Conservation (phyloP, 2,329 filamentous ascomycete species). For the Penicillium sp. region DNA sequence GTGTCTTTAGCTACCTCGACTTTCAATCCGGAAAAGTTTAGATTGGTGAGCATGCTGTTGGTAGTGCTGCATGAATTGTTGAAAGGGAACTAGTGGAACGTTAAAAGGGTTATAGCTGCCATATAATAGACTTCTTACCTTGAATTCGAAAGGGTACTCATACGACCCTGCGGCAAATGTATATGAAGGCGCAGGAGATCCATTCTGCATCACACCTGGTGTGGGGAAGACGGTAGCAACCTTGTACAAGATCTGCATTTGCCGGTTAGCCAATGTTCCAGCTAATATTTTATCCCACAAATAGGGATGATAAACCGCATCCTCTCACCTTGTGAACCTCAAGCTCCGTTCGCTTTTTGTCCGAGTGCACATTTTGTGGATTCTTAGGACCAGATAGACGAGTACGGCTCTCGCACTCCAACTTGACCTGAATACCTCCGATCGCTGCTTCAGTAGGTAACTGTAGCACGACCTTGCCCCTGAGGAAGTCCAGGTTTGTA, state of each 20-base stretch:
- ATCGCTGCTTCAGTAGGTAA: slow-evolving; percentile 45
- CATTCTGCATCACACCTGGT: slow-evolving; percentile 40
- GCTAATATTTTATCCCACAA: neutral
- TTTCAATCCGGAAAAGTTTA: slow-evolving; percentile 46
- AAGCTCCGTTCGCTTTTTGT: slow-evolving; percentile 49
- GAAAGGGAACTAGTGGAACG: slow-evolving; percentile 44
- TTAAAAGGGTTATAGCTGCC: neutral
- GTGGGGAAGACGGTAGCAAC: slow-evolving; percentile 48
- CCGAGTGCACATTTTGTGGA: slow-evolving; percentile 42
- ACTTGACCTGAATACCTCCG: slow-evolving; percentile 47
- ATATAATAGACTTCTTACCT: slow-evolving; percentile 31
- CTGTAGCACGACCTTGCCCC: slow-evolving; percentile 45
- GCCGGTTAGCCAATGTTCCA: slow-evolving; percentile 4
- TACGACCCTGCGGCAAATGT: slow-evolving; percentile 48
- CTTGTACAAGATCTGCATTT: slow-evolving; percentile 47
- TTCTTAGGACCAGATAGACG: slow-evolving; percentile 42
- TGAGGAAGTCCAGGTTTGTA: slow-evolving; percentile 50
- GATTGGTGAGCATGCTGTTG: slow-evolving; percentile 47
- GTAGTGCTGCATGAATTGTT: slow-evolving; percentile 49
- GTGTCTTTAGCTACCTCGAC: slow-evolving; percentile 46
- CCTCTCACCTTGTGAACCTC: slow-evolving; percentile 49
- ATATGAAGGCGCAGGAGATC: slow-evolving; percentile 37
- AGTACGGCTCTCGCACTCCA: slow-evolving; percentile 50
- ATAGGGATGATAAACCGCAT: neutral
- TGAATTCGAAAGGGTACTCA: slow-evolving; percentile 51